Evolutionary conservation across 1,139 yeast genomes (phyloP), one percentile per base, ranked within the genome.

Genomic region (Zygosaccharomyces pseudobailii): DNA sequence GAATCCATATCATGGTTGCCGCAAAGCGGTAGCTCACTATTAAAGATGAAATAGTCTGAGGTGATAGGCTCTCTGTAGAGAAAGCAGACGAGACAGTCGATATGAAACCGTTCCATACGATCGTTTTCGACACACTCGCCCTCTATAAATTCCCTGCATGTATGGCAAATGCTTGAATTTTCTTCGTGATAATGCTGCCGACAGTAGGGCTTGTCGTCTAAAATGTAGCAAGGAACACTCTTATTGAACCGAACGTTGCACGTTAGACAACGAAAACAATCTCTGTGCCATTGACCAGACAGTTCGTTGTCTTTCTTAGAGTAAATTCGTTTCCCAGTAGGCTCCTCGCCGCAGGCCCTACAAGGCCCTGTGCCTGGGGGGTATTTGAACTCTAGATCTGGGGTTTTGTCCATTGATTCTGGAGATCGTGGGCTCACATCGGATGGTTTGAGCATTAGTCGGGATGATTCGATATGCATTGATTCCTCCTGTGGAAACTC

Each of bases 251-350:
- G 68, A 1, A 75, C 61, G 5, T 68, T 67, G 69, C 96, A 88
- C n/a, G 70, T 65, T 21, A 74, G 67, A 69, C 98, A 92, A 20
- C 72, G 70, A 71, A 92, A 90, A 65, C 98, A 92, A 13, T 74
- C 70, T 43, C 95, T 75, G 65, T 92, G 98, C 97, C 97, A 90
- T 66, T 89, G 94, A 0, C 98, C 98, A 1, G 90, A 78, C 36
- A 92, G 71, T 57, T 85, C 90, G 21, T 85, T 84, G 43, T 87
- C 88, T 54, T 79, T 82, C 36, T 67, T 70, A 9, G 96, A 87
- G 64, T 81, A 84, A 10, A 92, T 79, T 51, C 75, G 78, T 70
- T 72, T 79, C 37, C 72, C 82, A 8, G 39, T 40, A 10, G 63
- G 51, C 42, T 54, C 61, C 35, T 40, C 56, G 7, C 67, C 62